Conservation (phyloP, 352 stramenopile species). For the Globisporangium nodosum region DNA sequence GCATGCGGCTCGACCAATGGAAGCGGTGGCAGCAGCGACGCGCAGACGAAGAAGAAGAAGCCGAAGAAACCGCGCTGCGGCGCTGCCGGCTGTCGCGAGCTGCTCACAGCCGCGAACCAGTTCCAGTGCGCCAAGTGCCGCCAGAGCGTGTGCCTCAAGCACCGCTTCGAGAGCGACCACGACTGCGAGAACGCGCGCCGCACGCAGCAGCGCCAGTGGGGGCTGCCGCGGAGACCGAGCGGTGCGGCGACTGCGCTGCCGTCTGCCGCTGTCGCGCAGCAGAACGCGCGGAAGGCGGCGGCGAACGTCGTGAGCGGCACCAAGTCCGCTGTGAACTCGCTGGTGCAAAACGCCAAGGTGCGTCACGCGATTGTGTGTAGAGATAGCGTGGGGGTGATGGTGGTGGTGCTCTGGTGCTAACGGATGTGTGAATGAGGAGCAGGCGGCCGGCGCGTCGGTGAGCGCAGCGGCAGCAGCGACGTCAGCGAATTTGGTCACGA, state of each 20-base stretch:
- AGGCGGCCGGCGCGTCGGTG: slow-evolving; percentile 10
- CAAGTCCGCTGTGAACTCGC: slow-evolving; percentile 32
- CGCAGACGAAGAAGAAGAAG: slow-evolving; percentile 26
- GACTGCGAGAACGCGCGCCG: slow-evolving; percentile 42
- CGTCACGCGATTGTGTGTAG: background rate
- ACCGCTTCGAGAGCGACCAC: slow-evolving; percentile 77
- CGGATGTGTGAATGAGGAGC: background rate
- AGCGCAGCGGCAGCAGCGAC: slow-evolving; percentile 3
- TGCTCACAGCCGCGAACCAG: slow-evolving; percentile 64
- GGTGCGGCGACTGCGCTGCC: slow-evolving; percentile 1
- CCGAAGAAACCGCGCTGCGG: slow-evolving; percentile 69
- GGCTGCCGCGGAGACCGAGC: slow-evolving; percentile 12
- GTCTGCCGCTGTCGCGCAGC: slow-evolving; percentile 7
- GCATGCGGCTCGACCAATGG: slow-evolving; percentile 22
- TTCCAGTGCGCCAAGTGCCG: slow-evolving; percentile 65
- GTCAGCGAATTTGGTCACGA: slow-evolving; percentile 21
- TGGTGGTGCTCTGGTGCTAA: background rate
- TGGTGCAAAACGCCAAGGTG: slow-evolving; percentile 48
- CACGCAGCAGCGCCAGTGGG: slow-evolving; percentile 39
- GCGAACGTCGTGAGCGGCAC: slow-evolving; percentile 29
- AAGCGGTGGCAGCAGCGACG: background rate
- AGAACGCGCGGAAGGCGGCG: slow-evolving; percentile 27
- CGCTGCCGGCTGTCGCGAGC: slow-evolving; percentile 47
- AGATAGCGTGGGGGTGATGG: background rate
- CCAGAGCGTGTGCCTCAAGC: slow-evolving; percentile 67